Evolutionary conservation across 208 protist species (phyloP), one percentile per base, ranked within the genome.

Genomic region (Trypanosoma avium): DNA sequence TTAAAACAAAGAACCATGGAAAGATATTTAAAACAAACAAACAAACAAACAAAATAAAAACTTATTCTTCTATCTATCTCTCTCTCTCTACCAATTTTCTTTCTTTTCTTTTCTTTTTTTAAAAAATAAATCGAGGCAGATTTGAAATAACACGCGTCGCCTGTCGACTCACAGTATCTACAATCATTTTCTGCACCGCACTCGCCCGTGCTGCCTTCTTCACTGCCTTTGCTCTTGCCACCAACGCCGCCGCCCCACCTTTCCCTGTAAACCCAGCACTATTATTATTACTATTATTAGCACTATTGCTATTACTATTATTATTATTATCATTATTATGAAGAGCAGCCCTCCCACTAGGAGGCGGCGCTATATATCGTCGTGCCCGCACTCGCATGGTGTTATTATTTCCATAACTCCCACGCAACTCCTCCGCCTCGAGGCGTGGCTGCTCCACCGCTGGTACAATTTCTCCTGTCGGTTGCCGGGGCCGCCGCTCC

Each of bases 351-450:
- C n/a, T n/a, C n/a, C n/a, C n/a, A n/a, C n/a, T 88, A 40, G 70
- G 72, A 48, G 90, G 90, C 38, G n/a, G n/a, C n/a, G n/a, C n/a
- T n/a, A n/a, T n/a, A n/a, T n/a, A n/a, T n/a, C 85, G 77, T 35
- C 74, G 79, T 10, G 73, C 81, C 54, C 71, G 74, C 22, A 96
- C 74, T 22, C 82, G 81, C 78, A 90, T 88, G 17, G 70, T 17
- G 3, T 55, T 10, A 10, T 22, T 29, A 21, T 55, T 67, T 2
- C 57, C 43, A 0, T n/a, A 24, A 27, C 36, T 19, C 67, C 26
- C 1, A 60, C 30, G 21, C 21, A 54, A 22, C 49, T 81, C 64
- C 81, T 91, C 84, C 49, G 86, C 30, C 78, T 83, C 72, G 33
- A 87, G 69, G 10, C 64, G 56, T 27, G 89, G 89, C 55, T 85